These are phyloP conservation scores for Suillus lakei DNA, from an alignment of 768 basidiomycete genomes.

Conservation along the genomic window DNA sequence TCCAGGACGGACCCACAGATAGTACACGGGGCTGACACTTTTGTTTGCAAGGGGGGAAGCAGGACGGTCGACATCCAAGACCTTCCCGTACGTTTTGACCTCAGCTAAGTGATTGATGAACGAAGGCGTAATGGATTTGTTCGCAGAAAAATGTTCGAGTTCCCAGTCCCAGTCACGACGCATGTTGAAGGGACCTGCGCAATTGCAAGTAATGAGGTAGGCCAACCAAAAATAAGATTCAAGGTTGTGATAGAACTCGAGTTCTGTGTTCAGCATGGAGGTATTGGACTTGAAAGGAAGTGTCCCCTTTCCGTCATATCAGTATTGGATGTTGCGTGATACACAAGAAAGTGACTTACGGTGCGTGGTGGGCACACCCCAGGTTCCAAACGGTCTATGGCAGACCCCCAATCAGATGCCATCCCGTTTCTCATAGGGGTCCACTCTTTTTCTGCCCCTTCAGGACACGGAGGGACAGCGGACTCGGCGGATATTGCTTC, in stretches of 20 bases:
- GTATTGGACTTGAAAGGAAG: background rate
- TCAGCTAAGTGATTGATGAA: background rate
- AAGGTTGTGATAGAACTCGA: background rate
- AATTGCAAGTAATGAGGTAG: constrained; percentile 6
- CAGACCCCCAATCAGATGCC: background rate
- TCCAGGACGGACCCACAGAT: no score
- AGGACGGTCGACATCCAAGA: no score
- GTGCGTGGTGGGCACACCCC: background rate
- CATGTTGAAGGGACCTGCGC: background rate
- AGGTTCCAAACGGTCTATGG: background rate
- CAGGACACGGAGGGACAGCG: background rate
- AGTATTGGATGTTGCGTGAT: background rate
- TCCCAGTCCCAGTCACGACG: background rate
- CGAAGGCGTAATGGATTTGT: background rate
- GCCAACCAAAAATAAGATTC: constrained; percentile 2
- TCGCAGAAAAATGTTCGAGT: no score
- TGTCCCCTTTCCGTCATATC: background rate
- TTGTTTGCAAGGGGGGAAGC: no score
- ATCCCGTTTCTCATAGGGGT: background rate
- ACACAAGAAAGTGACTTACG: background rate
- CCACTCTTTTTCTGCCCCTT: background rate
- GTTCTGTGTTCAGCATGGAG: background rate
- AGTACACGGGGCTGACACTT: no score
- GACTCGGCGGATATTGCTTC: background rate
- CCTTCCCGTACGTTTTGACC: background rate